Conservation (phyloP, 1,284 basidiomycete species). For the Psilocybe mexicana region DNA sequence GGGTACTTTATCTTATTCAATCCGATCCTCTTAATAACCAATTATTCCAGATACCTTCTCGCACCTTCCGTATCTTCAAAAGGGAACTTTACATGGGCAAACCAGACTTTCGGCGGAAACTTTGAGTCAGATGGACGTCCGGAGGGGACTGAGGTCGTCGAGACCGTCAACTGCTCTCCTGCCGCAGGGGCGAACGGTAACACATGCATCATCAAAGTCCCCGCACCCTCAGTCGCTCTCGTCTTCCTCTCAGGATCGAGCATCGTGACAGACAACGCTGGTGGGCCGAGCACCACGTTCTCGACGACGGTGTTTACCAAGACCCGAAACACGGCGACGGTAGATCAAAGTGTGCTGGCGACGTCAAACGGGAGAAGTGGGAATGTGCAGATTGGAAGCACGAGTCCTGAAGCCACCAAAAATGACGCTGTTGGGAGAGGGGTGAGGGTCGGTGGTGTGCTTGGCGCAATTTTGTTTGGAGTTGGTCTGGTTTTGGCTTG, state of each 20-base stretch:
- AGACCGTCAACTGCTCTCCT: slow-evolving; percentile 49
- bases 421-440: slow-evolving; percentile 1
- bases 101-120: slow-evolving; percentile 33
- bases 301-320: slow-evolving; percentile 52
- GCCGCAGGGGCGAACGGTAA: slow-evolving; percentile 35
- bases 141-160: slow-evolving; percentile 50
- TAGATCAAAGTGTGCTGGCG: slow-evolving; percentile 38
- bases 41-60: neutral
- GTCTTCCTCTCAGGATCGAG: slow-evolving; percentile 57
- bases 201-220: slow-evolving; percentile 59
- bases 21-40: no score
- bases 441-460: slow-evolving; percentile 5
- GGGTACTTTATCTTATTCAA: no score
- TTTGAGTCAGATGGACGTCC: slow-evolving; percentile 62
- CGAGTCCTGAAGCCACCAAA: slow-evolving; percentile 34
- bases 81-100: slow-evolving; percentile 74
- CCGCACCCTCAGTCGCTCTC: slow-evolving; percentile 73
- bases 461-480: slow-evolving; percentile 3
- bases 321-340: slow-evolving; percentile 45
- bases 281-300: slow-evolving; percentile 46
- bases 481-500: neutral
- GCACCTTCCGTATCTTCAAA: slow-evolving; percentile 54
- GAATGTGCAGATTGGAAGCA: slow-evolving; percentile 38
- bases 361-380: slow-evolving; percentile 50
- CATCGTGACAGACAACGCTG: slow-evolving; percentile 34